A percentile compares a stretch with the other conserved stretches of the same genome.
Evolutionary conservation across 371 early-diverging fungal species (phyloP).

Genomic region (Sanchytrium tribonematis): DNA sequence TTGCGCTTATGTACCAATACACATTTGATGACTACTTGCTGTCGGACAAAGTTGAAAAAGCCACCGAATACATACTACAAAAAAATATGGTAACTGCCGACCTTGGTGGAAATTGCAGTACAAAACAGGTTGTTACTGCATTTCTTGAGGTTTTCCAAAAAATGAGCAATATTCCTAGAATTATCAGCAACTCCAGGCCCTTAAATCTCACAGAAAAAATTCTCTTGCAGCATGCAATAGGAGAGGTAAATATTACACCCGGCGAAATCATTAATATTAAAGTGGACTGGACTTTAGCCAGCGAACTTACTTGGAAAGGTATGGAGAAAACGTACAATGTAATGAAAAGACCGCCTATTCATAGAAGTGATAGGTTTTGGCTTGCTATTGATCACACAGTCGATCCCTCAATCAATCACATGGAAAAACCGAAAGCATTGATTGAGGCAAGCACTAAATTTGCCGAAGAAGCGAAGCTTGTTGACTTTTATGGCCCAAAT

Average conservation of each 20-base stretch:
- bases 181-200: neutral
- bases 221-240: neutral
- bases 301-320: slow-evolving; percentile 50
- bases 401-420: slow-evolving; percentile 37
- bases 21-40: slow-evolving; percentile 60
- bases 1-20: slow-evolving; percentile 72
- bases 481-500: slow-evolving; percentile 40
- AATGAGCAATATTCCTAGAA: too few species aligned
- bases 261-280: slow-evolving; percentile 48
- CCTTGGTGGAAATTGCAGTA: slow-evolving; percentile 49
- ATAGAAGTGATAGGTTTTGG: slow-evolving; percentile 51
- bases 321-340: slow-evolving; percentile 49
- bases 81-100: slow-evolving; percentile 55
- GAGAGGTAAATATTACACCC: slow-evolving; percentile 23
- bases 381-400: slow-evolving; percentile 47
- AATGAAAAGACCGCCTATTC: slow-evolving; percentile 36
- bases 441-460: slow-evolving; percentile 31
- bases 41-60: slow-evolving; percentile 60
- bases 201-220: neutral
- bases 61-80: slow-evolving; percentile 70
- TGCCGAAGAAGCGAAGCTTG: slow-evolving; percentile 35
- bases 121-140: slow-evolving; percentile 61
- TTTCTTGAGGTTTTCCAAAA: slow-evolving; percentile 30
- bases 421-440: slow-evolving; percentile 31
- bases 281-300: slow-evolving; percentile 49